Conservation (phyloP, 345 rosid genomes). For the Carallia pectinifolia region DNA sequence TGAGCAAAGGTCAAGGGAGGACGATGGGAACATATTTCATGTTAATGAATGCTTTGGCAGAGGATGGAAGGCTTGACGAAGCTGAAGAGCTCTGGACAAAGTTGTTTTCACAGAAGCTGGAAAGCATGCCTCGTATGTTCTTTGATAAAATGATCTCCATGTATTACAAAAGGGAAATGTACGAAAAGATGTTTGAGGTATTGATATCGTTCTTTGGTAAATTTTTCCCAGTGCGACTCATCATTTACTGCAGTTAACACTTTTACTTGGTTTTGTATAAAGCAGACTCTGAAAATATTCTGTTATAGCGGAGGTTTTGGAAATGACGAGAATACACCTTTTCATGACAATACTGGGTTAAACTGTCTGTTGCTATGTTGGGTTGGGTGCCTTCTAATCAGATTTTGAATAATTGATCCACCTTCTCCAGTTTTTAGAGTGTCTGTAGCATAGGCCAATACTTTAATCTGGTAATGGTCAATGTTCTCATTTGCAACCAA, state of each 20-base stretch:
- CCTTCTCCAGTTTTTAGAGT: not conserved
- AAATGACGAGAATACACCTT: not conserved
- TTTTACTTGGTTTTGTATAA: not conserved
- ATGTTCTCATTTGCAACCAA: no score
- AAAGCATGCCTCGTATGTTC: constrained; percentile 70
- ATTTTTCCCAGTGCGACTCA: constrained; percentile 1
- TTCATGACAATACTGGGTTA: no score
- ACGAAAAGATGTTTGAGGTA: constrained; percentile 87
- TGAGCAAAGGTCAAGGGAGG: constrained; percentile 96
- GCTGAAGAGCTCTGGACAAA: constrained; percentile 85
- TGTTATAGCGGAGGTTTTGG: not conserved
- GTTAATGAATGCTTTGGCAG: constrained; percentile 73
- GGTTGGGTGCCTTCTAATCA: not conserved
- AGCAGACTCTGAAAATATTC: not conserved
- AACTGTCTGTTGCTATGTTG: no score
- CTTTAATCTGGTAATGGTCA: no score
- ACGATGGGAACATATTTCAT: constrained; percentile 85
- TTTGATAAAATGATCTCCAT: constrained; percentile 72
- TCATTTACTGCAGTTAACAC: no score
- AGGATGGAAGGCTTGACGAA: constrained; percentile 85
- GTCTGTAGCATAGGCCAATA: no score
- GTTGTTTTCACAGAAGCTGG: constrained; percentile 60
- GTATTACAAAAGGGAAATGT: constrained; percentile 73
- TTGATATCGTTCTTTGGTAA: not conserved
- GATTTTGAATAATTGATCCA: not conserved